These are phyloP conservation scores for Bondarzewia mesenterica DNA, from an alignment of 1,284 basidiomycete species.

Conservation along the genomic window DNA sequence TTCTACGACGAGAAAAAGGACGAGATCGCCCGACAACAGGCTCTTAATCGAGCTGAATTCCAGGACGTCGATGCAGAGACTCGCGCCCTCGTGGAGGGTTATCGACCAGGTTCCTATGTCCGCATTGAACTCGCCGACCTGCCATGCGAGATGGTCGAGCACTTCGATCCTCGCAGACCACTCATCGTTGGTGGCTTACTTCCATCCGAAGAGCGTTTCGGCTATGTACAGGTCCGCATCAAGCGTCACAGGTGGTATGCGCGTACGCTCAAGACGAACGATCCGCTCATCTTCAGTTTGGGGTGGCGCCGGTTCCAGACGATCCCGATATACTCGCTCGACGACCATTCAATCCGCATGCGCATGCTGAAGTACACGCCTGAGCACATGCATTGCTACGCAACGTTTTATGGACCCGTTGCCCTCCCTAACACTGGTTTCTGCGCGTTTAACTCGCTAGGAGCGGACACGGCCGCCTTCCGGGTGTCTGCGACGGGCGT, in stretches of 20 bases:
- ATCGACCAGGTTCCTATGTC: constrained; percentile 88
- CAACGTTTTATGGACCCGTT: constrained; percentile 93
- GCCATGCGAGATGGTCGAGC: constrained; percentile 87
- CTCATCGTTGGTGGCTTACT: constrained; percentile 92
- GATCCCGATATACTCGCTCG: constrained; percentile 91
- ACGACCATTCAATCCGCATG: constrained; percentile 96
- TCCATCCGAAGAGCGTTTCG: constrained; percentile 86
- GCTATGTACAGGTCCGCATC: constrained; percentile 90
- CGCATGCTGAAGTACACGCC: constrained; percentile 99
- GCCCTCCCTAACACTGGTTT: constrained; percentile 94
- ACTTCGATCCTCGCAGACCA: constrained; percentile 90
- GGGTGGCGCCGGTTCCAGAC: constrained; percentile 97
- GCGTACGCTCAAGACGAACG: constrained; percentile 93
- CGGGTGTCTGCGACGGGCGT: constrained; percentile 92
- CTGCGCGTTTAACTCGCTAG: constrained; percentile 91
- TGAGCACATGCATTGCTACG: constrained; percentile 98
- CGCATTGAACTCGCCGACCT: constrained; percentile 83
- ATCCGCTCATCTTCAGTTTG: constrained; percentile 91
- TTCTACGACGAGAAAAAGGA: constrained; percentile 93
- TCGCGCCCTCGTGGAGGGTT: constrained; percentile 84
- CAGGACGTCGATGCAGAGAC: constrained; percentile 71
- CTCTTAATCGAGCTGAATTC: constrained; percentile 85
- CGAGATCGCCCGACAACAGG: constrained; percentile 81
- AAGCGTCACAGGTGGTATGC: constrained; percentile 96
- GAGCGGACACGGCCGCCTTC: constrained; percentile 66